Base-by-base conservation (phyloP, 2,329 filamentous ascomycete species). In the Calonectria ilicicola region DNA sequence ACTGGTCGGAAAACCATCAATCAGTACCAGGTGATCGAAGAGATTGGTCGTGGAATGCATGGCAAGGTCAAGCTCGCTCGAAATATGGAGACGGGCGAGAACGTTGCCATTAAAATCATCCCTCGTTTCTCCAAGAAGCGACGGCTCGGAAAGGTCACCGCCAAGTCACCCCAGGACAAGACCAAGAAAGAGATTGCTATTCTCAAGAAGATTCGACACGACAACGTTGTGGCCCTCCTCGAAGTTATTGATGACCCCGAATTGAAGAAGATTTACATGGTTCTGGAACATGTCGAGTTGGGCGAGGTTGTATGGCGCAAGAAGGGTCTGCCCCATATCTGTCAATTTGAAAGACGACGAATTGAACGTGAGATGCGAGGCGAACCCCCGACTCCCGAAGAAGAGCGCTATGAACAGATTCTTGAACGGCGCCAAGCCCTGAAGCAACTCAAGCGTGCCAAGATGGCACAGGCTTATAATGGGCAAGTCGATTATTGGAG, bases 241-340 rank as follows among this genome's bases (percentile, higher is more conserved):
- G 97, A 99, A 85, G 96, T 99, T 80, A 98, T 99, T 79, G 97
- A 99, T 82, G 97, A 99, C 82, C 96, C 96, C 2, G 95, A 95
- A 80, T 91, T 95, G 71, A 97, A 97, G 86, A 99, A 99, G 86
- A 98, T 99, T 74, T 99, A 99, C 85, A 96, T 99, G 86, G 95
- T 98, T 23, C 89, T 99, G 51, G 97, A 99, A 83, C 96, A 96
- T 83, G 96, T 98, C 69, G 95, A 98, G 82, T 90, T 96, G 47
- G 96, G 97, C 65, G 97, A 99, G 85, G 95, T 99, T 70, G 90
- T 95, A 60, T 99, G 97, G 97, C 92, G 97, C 67, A 96, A 94
- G 82, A 95, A 96, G 84, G 96, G 95, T 7, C 88, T 95, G 8
- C 93, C 93, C 69, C 94, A 95, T 80, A 94, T 98, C 75, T 94